phyloP scores from a whole-genome alignment of 345 rosid species.

The Populus simonii region DNA sequence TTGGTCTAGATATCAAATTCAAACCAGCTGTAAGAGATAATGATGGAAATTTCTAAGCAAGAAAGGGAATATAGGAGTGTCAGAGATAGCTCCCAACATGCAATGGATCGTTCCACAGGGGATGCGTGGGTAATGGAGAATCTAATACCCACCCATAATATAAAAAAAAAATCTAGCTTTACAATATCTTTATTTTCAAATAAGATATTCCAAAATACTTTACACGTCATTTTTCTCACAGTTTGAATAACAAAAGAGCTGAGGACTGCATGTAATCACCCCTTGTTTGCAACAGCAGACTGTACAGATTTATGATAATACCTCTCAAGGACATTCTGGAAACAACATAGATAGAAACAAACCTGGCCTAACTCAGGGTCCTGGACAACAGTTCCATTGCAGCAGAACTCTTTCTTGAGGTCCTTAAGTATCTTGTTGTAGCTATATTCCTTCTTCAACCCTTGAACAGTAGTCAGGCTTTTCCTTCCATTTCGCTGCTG shows the following conservation, averaged over 20 bases:
- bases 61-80: neutral
- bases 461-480: conserved; percentile 35
- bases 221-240: neutral
- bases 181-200: neutral
- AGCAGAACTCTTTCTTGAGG: conserved; percentile 87
- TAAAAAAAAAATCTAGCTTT: neutral
- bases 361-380: conserved; percentile 90
- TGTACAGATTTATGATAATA: neutral
- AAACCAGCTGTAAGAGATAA: no score
- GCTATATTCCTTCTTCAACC: conserved; percentile 77
- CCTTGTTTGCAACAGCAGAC: neutral
- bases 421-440: conserved; percentile 84
- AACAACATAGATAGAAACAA: neutral
- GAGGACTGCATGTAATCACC: neutral
- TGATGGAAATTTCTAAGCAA: neutral
- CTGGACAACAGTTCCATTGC: conserved; percentile 92
- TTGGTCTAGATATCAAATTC: no score
- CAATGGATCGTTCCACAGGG: no score
- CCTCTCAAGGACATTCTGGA: neutral
- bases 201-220: neutral
- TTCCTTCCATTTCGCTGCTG: conserved; percentile 37
- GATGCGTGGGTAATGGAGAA: neutral
- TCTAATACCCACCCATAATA: neutral
- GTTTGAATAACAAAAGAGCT: neutral
- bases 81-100: no score